Percentiles rank a stretch among this genome's conserved stretches.
phyloP scores from a whole-genome alignment of 2,329 filamentous ascomycete species.

The Xylariaceae sp. region DNA sequence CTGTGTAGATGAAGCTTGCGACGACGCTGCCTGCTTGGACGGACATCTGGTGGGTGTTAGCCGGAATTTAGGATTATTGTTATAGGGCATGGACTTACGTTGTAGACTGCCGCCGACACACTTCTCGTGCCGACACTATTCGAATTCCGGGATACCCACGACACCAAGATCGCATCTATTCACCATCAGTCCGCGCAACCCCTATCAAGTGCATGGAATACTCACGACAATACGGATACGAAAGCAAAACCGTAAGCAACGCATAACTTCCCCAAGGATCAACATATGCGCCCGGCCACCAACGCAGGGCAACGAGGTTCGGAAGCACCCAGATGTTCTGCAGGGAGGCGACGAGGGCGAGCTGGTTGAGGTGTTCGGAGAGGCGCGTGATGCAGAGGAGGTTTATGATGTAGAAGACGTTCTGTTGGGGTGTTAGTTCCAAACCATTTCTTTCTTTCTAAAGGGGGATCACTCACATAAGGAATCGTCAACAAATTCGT shows the following conservation, averaged over 20 bases:
- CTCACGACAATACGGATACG: slow-evolving; percentile 49
- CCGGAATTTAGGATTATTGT: too few species aligned
- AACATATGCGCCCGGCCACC: slow-evolving; percentile 39
- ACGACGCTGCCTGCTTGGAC: slow-evolving; percentile 35
- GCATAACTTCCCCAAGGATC: slow-evolving; percentile 49
- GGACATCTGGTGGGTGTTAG: slow-evolving; percentile 29
- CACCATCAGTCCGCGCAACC: too few species aligned
- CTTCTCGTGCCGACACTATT: slow-evolving; percentile 55
- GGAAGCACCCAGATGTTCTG: slow-evolving; percentile 52
- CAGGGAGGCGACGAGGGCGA: slow-evolving; percentile 41
- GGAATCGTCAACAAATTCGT: slow-evolving; percentile 55
- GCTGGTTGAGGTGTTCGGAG: slow-evolving; percentile 46
- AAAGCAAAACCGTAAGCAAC: slow-evolving; percentile 44
- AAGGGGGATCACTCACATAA: slow-evolving; percentile 32
- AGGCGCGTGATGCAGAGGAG: slow-evolving; percentile 47
- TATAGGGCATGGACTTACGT: slow-evolving; percentile 32
- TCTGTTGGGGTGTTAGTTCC: slow-evolving; percentile 24
- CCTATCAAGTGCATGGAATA: neutral
- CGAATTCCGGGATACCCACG: slow-evolving; percentile 53
- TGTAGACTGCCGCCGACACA: slow-evolving; percentile 55
- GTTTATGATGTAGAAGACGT: slow-evolving; percentile 46
- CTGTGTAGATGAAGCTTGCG: slow-evolving; percentile 44
- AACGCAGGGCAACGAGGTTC: slow-evolving; percentile 45
- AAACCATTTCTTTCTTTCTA: too few species aligned
- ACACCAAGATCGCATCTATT: slow-evolving; percentile 52